Evolutionary conservation across 2,329 filamentous ascomycete genomes (phyloP), one percentile per base, ranked within the genome.

Genomic region (Aspergillus aculeatus): DNA sequence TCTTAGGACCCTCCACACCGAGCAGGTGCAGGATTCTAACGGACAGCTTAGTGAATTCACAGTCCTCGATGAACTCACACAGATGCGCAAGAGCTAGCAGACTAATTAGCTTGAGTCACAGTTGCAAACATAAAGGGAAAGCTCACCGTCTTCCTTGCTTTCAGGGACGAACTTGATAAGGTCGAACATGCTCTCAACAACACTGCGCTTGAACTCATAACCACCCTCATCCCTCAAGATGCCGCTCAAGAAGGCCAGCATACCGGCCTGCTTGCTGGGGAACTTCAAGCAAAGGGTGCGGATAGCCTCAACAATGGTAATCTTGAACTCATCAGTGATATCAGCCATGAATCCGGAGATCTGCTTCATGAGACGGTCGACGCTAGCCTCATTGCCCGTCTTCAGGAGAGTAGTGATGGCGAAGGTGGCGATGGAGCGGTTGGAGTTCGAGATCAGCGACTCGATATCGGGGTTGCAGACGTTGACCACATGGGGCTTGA

Each of bases 241-340:
- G n/a, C 93, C 91, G 71, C 94, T 96, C 51, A 99, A 85, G 86
- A 99, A 99, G 54, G 91, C 87, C 55, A 99, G 87, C 93, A 99
- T 98, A 63, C 92, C 93, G 50, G 94, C 94, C 79, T 99, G 95
- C 81, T 99, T 99, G 80, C 86, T 93, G 35, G 95, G 95, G 81
- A 99, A 99, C 80, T 99, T 99, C 68, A 99, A 83, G 75, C 94
- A 98, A 47, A 99, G 81, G 3, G 95, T 98, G 62, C 95, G 90
- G 72, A 99, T 97, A 47, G 95, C 95, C 77, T 99, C 95, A 48
- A 99, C 94, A 71, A 99, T 96, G n/a, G 95, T 99, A 68, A 99
- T 96, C 83, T 98, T 99, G 84, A 99, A 99, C 77, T 99, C 95
- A 73, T 99, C 95, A 6, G 94, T 97, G 67, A 98, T 98, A 78